A percentile compares a stretch with the other conserved stretches of the same genome.
Evolutionary conservation across 345 rosid genomes (phyloP).

Genomic region (Balakata baccata): DNA sequence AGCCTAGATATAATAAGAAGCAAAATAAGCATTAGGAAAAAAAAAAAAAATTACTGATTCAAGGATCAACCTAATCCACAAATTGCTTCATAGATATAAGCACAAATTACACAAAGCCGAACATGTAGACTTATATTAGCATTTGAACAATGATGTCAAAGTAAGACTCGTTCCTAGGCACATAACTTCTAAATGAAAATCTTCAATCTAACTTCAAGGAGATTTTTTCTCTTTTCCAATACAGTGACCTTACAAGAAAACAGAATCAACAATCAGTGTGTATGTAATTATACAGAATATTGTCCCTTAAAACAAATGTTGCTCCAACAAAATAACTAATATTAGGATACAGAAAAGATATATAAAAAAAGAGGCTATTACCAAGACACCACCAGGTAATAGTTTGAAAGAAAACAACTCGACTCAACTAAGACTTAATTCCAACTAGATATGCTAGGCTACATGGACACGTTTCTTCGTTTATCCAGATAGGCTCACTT

Average conservation of each 20-base stretch:
- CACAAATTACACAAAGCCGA: not conserved
- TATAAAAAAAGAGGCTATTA: not conserved
- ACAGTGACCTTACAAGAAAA: not conserved
- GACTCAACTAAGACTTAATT: not conserved
- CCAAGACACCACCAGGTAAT: not conserved
- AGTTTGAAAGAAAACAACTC: not conserved
- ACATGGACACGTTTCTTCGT: not conserved
- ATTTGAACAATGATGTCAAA: not conserved
- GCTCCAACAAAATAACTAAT: not conserved
- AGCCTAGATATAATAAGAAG: constrained; percentile 47
- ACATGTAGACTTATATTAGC: not conserved
- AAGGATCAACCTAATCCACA: not conserved
- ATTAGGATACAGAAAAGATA: not conserved
- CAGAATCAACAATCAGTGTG: not conserved
- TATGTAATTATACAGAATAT: not conserved
- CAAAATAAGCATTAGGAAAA: not conserved
- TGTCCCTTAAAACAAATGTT: not conserved
- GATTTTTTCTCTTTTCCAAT: no score
- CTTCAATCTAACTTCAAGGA: no score
- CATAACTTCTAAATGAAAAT: not conserved
- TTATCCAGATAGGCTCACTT: not conserved
- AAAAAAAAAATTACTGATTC: not conserved
- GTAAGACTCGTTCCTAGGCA: not conserved
- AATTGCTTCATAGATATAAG: not conserved
- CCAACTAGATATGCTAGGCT: not conserved